Conservation (phyloP, 1,284 basidiomycete species). For the Takashimella tepidaria region DNA sequence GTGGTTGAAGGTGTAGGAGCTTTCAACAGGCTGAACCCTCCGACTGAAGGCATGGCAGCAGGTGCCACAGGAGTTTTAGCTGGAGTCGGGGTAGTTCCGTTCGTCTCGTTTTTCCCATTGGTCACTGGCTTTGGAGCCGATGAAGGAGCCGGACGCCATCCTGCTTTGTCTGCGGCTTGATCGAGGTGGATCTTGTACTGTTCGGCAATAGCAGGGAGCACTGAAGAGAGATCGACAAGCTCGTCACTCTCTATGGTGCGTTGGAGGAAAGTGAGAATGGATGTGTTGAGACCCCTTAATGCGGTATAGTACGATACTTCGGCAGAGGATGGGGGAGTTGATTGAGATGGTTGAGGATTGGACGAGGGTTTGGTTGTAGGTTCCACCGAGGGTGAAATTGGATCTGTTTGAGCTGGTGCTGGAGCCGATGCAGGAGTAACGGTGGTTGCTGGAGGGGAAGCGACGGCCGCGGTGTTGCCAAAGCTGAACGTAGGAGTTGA, state of each 20-base stretch:
- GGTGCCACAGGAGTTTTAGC: conserved; percentile 47
- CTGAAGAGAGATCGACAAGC: conserved; percentile 61
- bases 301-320: conserved; percentile 61
- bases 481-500: conserved; percentile 3
- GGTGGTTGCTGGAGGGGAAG: conserved; percentile 15
- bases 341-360: conserved; percentile 15
- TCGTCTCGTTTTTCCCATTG: conserved; percentile 8
- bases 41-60: conserved; percentile 28
- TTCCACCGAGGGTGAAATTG: no score
- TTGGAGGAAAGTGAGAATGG: conserved; percentile 61
- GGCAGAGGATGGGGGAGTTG: conserved; percentile 34
- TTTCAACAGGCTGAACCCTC: conserved; percentile 20
- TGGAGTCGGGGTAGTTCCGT: conserved; percentile 3
- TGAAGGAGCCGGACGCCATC: conserved; percentile 27
- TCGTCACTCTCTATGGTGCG: conserved; percentile 65
- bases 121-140: conserved; percentile 25
- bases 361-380: conserved; percentile 30
- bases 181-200: conserved; percentile 61
- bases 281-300: conserved; percentile 73
- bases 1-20: not conserved
- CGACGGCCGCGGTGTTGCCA: conserved; percentile 47
- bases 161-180: conserved; percentile 53
- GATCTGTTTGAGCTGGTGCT: conserved; percentile 6
- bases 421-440: conserved; percentile 8
- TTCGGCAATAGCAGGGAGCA: conserved; percentile 51